A percentile compares a stretch with the other conserved stretches of the same genome.
Conservation (phyloP, 352 stramenopile genomes). For the Globisporangium yorkense region DNA sequence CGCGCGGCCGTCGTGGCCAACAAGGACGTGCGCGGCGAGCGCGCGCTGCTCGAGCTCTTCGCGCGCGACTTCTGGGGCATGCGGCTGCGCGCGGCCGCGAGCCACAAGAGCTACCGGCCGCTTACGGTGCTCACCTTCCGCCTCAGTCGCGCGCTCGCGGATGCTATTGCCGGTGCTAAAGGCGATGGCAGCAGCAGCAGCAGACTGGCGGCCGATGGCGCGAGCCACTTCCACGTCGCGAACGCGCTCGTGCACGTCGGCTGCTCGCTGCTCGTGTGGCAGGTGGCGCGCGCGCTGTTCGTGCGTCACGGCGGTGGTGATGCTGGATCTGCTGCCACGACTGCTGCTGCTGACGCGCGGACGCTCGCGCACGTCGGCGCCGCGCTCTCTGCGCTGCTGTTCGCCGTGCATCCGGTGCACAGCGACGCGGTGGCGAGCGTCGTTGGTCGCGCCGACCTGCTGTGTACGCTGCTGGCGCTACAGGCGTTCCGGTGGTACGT, state of each 20-base stretch:
- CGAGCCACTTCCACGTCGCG: conserved; percentile 42
- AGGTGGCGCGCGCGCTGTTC: conserved; percentile 32
- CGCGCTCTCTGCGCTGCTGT: conserved; percentile 66
- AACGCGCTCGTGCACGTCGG: conserved; percentile 66
- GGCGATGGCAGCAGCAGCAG: conserved; percentile 7
- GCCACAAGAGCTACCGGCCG: conserved; percentile 85
- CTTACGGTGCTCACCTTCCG: conserved; percentile 68
- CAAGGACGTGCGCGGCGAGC: conserved; percentile 30
- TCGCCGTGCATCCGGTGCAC: conserved; percentile 89
- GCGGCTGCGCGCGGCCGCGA: conserved; percentile 32
- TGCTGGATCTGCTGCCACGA: neutral
- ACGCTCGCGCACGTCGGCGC: conserved; percentile 8
- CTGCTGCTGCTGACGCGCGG: neutral
- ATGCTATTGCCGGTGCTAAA: neutral
- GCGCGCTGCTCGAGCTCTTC: conserved; percentile 33
- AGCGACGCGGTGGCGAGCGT: conserved; percentile 88
- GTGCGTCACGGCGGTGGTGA: neutral
- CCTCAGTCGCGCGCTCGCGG: conserved; percentile 32
- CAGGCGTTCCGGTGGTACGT: conserved; percentile 56
- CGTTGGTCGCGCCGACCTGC: conserved; percentile 87
- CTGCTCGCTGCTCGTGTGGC: conserved; percentile 55
- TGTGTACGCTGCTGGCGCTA: conserved; percentile 71
- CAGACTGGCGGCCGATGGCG: conserved; percentile 1
- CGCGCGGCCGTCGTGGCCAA: conserved; percentile 59
- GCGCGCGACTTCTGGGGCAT: conserved; percentile 82